Evolutionary conservation across 805 yeast species (phyloP).

Genomic region (Metschnikowia koreensis): DNA sequence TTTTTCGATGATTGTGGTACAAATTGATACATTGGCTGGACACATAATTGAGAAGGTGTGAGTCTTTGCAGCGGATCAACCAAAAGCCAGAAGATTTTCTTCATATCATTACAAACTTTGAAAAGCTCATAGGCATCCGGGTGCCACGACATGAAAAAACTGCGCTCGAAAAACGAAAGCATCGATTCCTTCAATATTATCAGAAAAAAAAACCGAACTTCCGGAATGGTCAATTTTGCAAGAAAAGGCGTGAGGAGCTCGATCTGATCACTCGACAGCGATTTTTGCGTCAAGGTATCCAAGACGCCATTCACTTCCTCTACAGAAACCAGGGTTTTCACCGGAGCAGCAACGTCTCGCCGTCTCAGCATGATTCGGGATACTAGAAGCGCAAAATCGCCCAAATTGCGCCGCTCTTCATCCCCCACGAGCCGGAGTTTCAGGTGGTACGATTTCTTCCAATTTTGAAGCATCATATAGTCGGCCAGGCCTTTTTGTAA

Average conservation of each 20-base stretch:
- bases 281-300: conserved; percentile 27
- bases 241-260: conserved; percentile 50
- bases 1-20: conserved; percentile 74
- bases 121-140: conserved; percentile 70
- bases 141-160: conserved; percentile 65
- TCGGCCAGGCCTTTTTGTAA: conserved; percentile 63
- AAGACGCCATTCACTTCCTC: conserved; percentile 29
- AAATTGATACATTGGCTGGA: conserved; percentile 55
- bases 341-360: conserved; percentile 45
- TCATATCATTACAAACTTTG: conserved; percentile 63
- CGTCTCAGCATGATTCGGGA: conserved; percentile 53
- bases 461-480: conserved; percentile 39
- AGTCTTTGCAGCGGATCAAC: conserved; percentile 49
- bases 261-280: conserved; percentile 36
- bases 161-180: conserved; percentile 60
- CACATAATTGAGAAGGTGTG: conserved; percentile 35
- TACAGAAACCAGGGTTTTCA: conserved; percentile 23
- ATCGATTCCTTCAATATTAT: conserved; percentile 59
- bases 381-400: conserved; percentile 47
- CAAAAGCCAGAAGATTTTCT: conserved; percentile 55
- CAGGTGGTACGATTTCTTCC: conserved; percentile 39
- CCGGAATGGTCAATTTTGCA: conserved; percentile 54
- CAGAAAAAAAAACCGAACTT: conserved; percentile 66
- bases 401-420: conserved; percentile 26
- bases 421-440: conserved; percentile 43